A percentile compares a stretch with the other conserved stretches of the same genome.
These are phyloP conservation scores for Alternaria arbusti DNA, from an alignment of 2,329 filamentous ascomycete genomes.

Conservation along the genomic window DNA sequence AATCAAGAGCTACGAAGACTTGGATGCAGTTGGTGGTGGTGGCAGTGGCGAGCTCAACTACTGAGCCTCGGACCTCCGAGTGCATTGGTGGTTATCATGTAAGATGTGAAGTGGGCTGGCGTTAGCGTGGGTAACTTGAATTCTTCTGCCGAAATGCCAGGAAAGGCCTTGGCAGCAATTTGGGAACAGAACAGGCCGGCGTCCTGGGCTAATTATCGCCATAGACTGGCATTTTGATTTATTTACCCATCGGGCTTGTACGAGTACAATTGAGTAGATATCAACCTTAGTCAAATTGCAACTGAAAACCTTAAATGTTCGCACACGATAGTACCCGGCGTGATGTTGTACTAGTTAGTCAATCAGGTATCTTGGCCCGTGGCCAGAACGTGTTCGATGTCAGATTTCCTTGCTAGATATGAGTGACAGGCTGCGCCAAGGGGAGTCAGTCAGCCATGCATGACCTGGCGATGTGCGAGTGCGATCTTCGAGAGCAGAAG, in stretches of 20 bases:
- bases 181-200: conserved; percentile 7
- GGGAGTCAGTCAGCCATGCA: conserved; percentile 4
- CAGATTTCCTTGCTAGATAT: not conserved
- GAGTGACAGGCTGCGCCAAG: conserved; percentile 9
- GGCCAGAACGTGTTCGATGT: conserved; percentile 5
- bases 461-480: not conserved
- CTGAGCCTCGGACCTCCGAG: conserved; percentile 49
- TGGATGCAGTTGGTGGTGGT: conserved; percentile 72
- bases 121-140: conserved; percentile 16
- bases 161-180: conserved; percentile 9
- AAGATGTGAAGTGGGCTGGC: conserved; percentile 21
- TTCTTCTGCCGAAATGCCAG: conserved; percentile 19
- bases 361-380: conserved; percentile 1
- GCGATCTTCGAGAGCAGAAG: not conserved
- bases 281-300: conserved; percentile 3
- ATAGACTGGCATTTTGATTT: conserved; percentile 3
- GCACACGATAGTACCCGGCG: not conserved
- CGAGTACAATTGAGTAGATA: conserved; percentile 8
- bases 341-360: not conserved
- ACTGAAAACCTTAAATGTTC: not conserved
- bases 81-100: conserved; percentile 8
- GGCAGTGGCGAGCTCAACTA: conserved; percentile 90
- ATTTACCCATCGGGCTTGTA: not conserved
- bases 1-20: conserved; percentile 95
- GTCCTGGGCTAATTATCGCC: conserved; percentile 3